Conservation (phyloP, 345 rosid genomes). For the Corchorus olitorius region DNA sequence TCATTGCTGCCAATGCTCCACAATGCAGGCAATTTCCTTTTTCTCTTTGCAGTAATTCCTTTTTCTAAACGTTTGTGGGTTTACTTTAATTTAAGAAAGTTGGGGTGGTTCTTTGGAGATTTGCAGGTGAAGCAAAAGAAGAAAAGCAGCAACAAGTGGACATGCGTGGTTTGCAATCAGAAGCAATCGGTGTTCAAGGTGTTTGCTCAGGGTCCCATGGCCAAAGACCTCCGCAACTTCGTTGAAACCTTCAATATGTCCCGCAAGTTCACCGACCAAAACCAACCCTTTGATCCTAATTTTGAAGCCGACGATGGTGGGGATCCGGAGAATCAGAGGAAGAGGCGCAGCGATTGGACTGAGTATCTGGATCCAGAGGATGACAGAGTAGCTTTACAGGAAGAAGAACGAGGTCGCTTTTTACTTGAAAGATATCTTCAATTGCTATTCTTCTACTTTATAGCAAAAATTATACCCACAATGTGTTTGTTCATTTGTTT, state of each 20-base stretch:
- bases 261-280: slow-evolving; percentile 39
- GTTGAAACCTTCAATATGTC: slow-evolving; percentile 86
- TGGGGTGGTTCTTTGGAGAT: neutral
- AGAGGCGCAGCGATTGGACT: slow-evolving; percentile 62
- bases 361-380: slow-evolving; percentile 51
- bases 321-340: slow-evolving; percentile 23
- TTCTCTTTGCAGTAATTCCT: neutral
- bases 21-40: slow-evolving; percentile 65
- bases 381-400: slow-evolving; percentile 15
- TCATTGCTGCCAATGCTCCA: slow-evolving; percentile 82
- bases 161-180: slow-evolving; percentile 81
- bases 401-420: slow-evolving; percentile 29
- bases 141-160: slow-evolving; percentile 80
- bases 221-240: slow-evolving; percentile 73
- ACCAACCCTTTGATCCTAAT: slow-evolving; percentile 7
- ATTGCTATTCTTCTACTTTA: neutral
- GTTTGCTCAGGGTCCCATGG: slow-evolving; percentile 64
- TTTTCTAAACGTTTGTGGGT: neutral
- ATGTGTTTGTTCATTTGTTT: neutral
- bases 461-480: neutral
- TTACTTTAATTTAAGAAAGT: neutral
- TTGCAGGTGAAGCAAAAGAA: slow-evolving; percentile 85
- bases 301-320: slow-evolving; percentile 10
- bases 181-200: slow-evolving; percentile 72
- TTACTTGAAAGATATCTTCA: neutral